phyloP scores from a whole-genome alignment of 2,329 filamentous ascomycete genomes.

The Clonostachys byssicola region DNA sequence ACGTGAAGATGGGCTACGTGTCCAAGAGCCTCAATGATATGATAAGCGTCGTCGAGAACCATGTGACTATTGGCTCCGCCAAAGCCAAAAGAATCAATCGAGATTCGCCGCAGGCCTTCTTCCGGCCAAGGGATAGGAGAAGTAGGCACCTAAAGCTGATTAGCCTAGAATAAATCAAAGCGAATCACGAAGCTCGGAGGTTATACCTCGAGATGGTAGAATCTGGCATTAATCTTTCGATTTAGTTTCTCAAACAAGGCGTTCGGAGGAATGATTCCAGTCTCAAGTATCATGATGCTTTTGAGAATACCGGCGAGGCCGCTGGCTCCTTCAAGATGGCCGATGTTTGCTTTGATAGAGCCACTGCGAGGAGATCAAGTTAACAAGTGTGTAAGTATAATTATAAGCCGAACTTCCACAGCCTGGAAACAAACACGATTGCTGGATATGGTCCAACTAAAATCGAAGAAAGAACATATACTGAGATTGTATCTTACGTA shows the following conservation, averaged over 20 bases:
- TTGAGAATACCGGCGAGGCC: slow-evolving; percentile 7
- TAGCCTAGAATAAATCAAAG: no score
- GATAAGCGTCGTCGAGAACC: slow-evolving; percentile 10
- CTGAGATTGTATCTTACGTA: neutral
- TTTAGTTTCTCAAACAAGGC: slow-evolving; percentile 26
- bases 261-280: slow-evolving; percentile 43
- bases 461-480: no score
- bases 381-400: slow-evolving; percentile 1
- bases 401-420: no score
- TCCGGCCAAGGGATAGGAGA: slow-evolving; percentile 2
- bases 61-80: slow-evolving; percentile 13
- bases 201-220: neutral
- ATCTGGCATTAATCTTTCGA: neutral
- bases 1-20: slow-evolving; percentile 1
- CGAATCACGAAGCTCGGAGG: no score
- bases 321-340: slow-evolving; percentile 8
- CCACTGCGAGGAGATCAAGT: neutral
- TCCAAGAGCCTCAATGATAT: slow-evolving; percentile 3
- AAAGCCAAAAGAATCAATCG: slow-evolving; percentile 12
- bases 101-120: slow-evolving; percentile 1
- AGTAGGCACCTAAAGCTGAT: neutral
- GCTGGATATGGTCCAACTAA: no score
- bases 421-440: no score
- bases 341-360: slow-evolving; percentile 7
- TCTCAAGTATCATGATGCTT: slow-evolving; percentile 39